These are phyloP conservation scores for Penicillium sp. DNA, from an alignment of 2,329 filamentous ascomycete species.

Conservation along the genomic window DNA sequence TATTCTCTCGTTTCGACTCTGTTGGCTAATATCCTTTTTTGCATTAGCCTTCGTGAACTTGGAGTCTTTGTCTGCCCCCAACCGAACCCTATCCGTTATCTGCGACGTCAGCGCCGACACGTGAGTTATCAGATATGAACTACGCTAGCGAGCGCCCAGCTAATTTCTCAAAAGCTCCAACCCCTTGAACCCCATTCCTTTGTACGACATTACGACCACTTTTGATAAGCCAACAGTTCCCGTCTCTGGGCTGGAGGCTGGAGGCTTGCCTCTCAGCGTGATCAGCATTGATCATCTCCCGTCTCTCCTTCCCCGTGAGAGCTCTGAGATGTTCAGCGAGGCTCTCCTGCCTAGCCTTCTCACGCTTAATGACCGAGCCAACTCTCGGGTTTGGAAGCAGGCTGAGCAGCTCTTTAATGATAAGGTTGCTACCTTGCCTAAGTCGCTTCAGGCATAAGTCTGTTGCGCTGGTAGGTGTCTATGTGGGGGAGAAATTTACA, in stretches of 20 bases:
- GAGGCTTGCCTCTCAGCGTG: slow-evolving; percentile 64
- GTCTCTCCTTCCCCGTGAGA: slow-evolving; percentile 78
- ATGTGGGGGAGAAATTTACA: slow-evolving; percentile 7
- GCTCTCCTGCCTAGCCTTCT: slow-evolving; percentile 75
- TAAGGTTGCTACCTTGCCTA: slow-evolving; percentile 70
- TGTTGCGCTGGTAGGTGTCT: not conserved
- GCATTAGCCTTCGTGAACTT: slow-evolving; percentile 65
- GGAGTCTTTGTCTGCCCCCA: slow-evolving; percentile 64
- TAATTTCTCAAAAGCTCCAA: slow-evolving; percentile 39
- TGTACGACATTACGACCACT: slow-evolving; percentile 81
- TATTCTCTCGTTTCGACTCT: not conserved
- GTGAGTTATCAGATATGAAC: slow-evolving; percentile 37
- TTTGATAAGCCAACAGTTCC: slow-evolving; percentile 85
- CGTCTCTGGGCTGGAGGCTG: slow-evolving; percentile 55
- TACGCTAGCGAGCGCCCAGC: not conserved
- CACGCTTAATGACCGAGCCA: slow-evolving; percentile 71
- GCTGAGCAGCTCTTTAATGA: slow-evolving; percentile 82
- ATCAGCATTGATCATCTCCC: slow-evolving; percentile 88
- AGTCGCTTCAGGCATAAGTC: slow-evolving; percentile 20
- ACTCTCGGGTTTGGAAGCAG: slow-evolving; percentile 72
- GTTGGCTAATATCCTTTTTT: not conserved
- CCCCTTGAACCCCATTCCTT: slow-evolving; percentile 57
- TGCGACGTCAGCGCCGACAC: slow-evolving; percentile 64
- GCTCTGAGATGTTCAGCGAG: slow-evolving; percentile 78
- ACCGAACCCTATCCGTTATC: slow-evolving; percentile 73